Percentiles rank a stretch among this genome's conserved stretches.
These are phyloP conservation scores for Atkinsonella texensis DNA, from an alignment of 2,329 filamentous ascomycete genomes.

Conservation along the genomic window DNA sequence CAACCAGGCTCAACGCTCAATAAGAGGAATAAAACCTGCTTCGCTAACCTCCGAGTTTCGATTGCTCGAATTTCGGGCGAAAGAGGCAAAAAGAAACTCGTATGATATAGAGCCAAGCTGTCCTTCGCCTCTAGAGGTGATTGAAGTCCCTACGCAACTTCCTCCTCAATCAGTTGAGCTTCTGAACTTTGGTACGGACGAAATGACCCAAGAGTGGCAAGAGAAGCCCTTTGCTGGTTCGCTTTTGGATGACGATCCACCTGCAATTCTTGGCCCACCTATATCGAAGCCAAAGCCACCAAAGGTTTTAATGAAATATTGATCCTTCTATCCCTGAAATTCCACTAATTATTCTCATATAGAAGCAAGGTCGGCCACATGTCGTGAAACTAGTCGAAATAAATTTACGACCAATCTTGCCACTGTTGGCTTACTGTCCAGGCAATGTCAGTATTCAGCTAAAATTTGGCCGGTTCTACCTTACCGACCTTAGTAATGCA, in stretches of 20 bases:
- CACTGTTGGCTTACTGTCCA: conserved; percentile 13
- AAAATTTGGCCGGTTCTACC: conserved; percentile 18
- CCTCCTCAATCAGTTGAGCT: background rate
- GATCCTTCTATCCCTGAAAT: background rate
- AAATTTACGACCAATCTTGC: conserved; percentile 7
- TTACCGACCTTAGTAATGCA: conserved; percentile 11
- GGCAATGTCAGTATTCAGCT: conserved; percentile 15
- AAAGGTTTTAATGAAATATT: background rate
- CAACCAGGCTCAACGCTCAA: conserved; percentile 8
- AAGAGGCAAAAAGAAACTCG: background rate
- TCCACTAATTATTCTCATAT: background rate
- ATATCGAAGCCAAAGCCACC: background rate
- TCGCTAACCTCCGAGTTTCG: background rate
- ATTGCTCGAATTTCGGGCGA: background rate
- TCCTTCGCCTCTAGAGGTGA: conserved; percentile 2
- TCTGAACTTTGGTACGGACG: background rate
- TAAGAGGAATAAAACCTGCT: background rate
- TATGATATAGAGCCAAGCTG: background rate
- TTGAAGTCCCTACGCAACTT: no score
- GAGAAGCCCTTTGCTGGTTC: background rate
- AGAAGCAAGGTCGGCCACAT: conserved; percentile 4
- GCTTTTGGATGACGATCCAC: conserved; percentile 1
- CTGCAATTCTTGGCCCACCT: background rate
- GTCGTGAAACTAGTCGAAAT: conserved; percentile 8
- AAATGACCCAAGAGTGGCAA: background rate